These are phyloP conservation scores for Rhodamnia argentea DNA, from an alignment of 345 rosid genomes.

Conservation along the genomic window DNA sequence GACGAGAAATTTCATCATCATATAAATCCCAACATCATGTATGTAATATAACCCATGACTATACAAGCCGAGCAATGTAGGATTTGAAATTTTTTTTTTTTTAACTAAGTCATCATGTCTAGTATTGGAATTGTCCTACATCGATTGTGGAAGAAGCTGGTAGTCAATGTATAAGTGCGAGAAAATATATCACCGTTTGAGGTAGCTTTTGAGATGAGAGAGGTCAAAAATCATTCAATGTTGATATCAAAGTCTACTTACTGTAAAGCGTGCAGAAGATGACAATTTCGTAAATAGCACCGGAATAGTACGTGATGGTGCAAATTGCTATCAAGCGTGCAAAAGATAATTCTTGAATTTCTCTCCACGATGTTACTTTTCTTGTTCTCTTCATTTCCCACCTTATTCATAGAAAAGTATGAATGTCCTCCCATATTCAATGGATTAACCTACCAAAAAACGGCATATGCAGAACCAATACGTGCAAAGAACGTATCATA, in stretches of 20 bases:
- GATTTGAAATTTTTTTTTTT: too few relatives aligned
- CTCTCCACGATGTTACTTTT: not conserved
- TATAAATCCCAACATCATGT: not conserved
- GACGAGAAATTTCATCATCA: too few relatives aligned
- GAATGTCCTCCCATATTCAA: not conserved
- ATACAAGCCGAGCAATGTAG: not conserved
- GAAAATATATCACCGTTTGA: too few relatives aligned
- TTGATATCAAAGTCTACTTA: too few relatives aligned
- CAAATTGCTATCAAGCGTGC: not conserved
- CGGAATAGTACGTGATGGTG: not conserved
- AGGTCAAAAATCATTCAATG: too few relatives aligned
- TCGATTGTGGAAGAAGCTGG: too few relatives aligned
- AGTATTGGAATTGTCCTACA: too few relatives aligned
- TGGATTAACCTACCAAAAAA: not conserved
- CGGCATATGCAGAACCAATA: not conserved
- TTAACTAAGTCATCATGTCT: not conserved
- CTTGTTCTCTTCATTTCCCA: not conserved
- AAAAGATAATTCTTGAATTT: not conserved
- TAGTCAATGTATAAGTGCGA: too few relatives aligned
- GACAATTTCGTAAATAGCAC: not conserved
- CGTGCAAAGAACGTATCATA: not conserved
- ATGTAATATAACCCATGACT: not conserved
- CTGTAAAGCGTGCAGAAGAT: too few relatives aligned
- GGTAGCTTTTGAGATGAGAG: too few relatives aligned
- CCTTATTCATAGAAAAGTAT: not conserved